These are phyloP conservation scores for Oxyria digyna DNA, from an alignment of 148 eudicot genomes.

Conservation along the genomic window DNA sequence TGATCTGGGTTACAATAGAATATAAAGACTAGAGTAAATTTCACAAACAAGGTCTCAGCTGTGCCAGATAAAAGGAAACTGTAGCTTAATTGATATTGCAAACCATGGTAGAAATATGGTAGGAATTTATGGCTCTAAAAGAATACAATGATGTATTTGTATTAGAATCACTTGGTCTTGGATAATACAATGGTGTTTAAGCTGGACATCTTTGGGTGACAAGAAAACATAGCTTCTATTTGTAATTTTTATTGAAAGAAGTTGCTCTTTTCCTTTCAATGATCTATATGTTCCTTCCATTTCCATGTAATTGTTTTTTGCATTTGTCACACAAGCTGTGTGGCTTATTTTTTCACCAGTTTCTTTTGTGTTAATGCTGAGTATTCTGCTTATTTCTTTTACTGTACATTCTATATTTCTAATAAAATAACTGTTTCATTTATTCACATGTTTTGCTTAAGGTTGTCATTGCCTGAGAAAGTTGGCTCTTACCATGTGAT, in stretches of 20 bases:
- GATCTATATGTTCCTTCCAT: background rate
- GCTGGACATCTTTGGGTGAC: background rate
- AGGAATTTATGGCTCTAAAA: background rate
- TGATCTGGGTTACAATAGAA: background rate
- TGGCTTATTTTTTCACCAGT: too few species aligned
- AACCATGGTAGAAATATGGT: background rate
- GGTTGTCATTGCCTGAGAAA: background rate
- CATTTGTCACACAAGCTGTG: too few species aligned
- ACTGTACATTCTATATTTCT: background rate
- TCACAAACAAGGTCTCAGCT: background rate
- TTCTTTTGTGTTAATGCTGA: too few species aligned
- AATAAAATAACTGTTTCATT: background rate
- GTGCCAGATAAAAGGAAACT: background rate
- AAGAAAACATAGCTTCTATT: background rate
- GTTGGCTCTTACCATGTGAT: background rate
- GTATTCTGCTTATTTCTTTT: too few species aligned
- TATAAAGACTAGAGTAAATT: too few species aligned
- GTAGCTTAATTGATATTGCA: background rate
- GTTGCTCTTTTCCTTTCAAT: background rate
- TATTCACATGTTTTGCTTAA: too few species aligned
- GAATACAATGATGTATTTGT: background rate
- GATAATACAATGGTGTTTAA: background rate
- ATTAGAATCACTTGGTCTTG: background rate
- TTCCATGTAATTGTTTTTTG: too few species aligned
- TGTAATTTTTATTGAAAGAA: too few species aligned